A percentile compares a stretch with the other conserved stretches of the same genome.
Conservation (phyloP, 2,329 filamentous ascomycete genomes). For the Penicillium aurantiogriseum region DNA sequence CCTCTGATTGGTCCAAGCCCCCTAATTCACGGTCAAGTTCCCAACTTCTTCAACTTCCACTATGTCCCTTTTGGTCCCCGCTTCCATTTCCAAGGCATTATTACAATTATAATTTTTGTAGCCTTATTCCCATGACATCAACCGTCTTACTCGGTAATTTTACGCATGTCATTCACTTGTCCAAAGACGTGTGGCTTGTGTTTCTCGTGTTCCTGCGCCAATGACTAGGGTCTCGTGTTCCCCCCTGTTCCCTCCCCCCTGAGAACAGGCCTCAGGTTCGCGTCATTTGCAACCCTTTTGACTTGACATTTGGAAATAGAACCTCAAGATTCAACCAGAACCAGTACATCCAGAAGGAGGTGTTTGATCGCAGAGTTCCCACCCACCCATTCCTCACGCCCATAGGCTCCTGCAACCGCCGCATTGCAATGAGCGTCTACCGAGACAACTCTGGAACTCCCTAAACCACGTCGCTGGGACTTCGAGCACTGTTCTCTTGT, state of each 20-base stretch:
- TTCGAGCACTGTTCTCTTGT: not conserved
- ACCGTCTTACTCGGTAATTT: not conserved
- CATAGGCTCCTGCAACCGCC: conserved; percentile 20
- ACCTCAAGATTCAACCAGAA: conserved; percentile 7
- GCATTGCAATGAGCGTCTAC: conserved; percentile 17
- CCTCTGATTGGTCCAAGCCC: conserved; percentile 12
- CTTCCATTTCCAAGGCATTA: not conserved
- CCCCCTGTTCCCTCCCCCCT: not conserved
- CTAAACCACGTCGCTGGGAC: not conserved
- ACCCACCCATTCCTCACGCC: not conserved
- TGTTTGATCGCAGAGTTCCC: conserved; percentile 4
- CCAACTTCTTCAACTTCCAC: not conserved
- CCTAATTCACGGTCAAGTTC: conserved; percentile 2
- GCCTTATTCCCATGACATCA: conserved; percentile 1
- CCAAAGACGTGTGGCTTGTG: conserved; percentile 18
- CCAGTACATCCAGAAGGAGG: conserved; percentile 1
- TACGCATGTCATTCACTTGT: conserved; percentile 11
- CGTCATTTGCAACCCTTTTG: conserved; percentile 8
- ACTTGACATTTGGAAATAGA: conserved; percentile 3
- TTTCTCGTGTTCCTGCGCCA: conserved; percentile 23
- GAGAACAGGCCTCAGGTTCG: conserved; percentile 6
- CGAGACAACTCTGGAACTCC: conserved; percentile 14
- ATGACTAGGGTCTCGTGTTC: conserved; percentile 17
- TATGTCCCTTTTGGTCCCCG: conserved; percentile 3
- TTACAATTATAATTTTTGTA: not conserved